Base-by-base conservation (phyloP, 2,329 filamentous ascomycete species). In the Iodosphaeria phyllophila region DNA sequence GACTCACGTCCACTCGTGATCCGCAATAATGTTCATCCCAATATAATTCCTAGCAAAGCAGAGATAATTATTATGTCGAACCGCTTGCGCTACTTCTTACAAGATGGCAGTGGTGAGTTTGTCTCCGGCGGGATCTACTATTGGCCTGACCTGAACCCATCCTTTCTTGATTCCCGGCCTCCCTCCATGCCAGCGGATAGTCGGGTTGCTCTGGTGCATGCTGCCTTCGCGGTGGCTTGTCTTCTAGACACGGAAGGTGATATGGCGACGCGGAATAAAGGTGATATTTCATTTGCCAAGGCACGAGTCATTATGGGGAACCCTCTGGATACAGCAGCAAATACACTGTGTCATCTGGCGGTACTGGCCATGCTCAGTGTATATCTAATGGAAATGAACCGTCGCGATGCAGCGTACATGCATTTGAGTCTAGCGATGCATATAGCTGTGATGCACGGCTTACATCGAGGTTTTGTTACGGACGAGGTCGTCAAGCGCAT, bases 311-410 rank as follows among this genome's bases (percentile, higher is more conserved):
- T 61, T 5, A 33, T 63, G 3, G 55, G 56, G 6, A 59, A 60
- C 28, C 54, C 56, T 0, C 46, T 61, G 13, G 56, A 61, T 26
- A 46, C 52, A 13, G 48, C 48, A 3, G 46, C 42, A 0, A 47
- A 47, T 29, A 52, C 48, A 9, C 46, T 52, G n/a, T 42, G 44
- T 20, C 55, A 61, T 25, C 50, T 61, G 3, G 46, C 54, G 1
- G 43, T 50, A 1, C 39, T 63, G 16, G 51, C 51, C 2, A 40
- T 64, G 27, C 56, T 62, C 51, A 51, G 52, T 6, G 44, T 59
- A 25, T 63, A 60, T 33, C 41, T 61, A 11, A 38, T 61, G 16
- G 58, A 63, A 39, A 52, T 52, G 34, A 58, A 60, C 35, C 49
- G 56, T 4, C 43, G 54, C 17, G 59, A 64, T 29, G 50, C 52